Evolutionary conservation across 768 basidiomycete genomes (phyloP), one percentile per base, ranked within the genome.

Genomic region (Tricholoma hemisulphureum): DNA sequence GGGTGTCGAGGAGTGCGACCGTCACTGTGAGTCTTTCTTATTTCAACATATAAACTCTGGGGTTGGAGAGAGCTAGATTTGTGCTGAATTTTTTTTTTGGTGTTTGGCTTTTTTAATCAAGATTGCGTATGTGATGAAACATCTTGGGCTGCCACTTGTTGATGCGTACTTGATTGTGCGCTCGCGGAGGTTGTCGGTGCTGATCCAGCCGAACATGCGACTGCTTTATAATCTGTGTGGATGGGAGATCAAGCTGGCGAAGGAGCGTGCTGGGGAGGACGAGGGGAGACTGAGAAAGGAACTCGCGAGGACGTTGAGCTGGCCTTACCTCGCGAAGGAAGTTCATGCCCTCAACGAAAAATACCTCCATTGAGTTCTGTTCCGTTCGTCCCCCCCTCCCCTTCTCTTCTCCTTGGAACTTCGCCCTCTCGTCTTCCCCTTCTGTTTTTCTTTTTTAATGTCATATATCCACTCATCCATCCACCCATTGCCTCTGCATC

Each of bases 61-160:
- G n/a, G n/a, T n/a, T n/a, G n/a, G n/a, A n/a, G n/a, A n/a, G n/a
- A n/a, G n/a, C n/a, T n/a, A n/a, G n/a, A n/a, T 21, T 46, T 35
- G 21, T 8, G 14, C 34, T 11, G 34, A 48, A 8, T 53, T 23
- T 35, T 34, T 54, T 26, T 57, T 29, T 46, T 20, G n/a, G n/a
- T 24, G 11, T 46, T 51, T 23, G 26, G 37, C 10, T 49, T 2
- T 28, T 10, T 63, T n/a, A n/a, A n/a, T n/a, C n/a, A n/a, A 90
- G 84, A 98, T 98, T 67, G 95, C 95, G 16, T 98, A 98, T 73
- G 90, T 97, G 67, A 98, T 98, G 95, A 92, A 95, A 69, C 86
- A 96, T 67, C 84, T 93, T 20, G 77, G 80, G 21, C 77, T 95
- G 46, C 87, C 91, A 34, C 85, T 98, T 62, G 91, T 95, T 56